phyloP scores from a whole-genome alignment of 345 rosid species.

The Citrus sp. region DNA sequence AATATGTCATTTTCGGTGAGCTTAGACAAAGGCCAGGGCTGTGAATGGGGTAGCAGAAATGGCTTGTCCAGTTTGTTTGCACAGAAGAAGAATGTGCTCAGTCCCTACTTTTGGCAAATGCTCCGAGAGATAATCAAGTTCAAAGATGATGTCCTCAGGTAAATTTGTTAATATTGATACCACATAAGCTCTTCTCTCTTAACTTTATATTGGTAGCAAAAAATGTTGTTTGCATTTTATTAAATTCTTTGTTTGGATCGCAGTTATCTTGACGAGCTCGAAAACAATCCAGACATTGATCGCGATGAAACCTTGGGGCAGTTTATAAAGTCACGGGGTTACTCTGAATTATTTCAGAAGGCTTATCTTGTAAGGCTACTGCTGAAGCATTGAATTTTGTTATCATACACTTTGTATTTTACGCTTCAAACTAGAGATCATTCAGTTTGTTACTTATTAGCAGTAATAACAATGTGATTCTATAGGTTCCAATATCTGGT shows the following conservation, averaged over 20 bases:
- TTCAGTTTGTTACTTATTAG: not conserved
- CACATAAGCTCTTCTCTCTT: too few species aligned
- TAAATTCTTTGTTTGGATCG: too few species aligned
- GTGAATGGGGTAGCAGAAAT: too few species aligned
- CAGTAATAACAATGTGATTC: not conserved
- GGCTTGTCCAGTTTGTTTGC: too few species aligned
- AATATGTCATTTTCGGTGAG: conserved; percentile 82
- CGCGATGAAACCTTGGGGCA: conserved; percentile 69
- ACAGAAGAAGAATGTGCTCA: too few species aligned
- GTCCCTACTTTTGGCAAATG: too few species aligned
- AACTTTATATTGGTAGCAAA: too few species aligned
- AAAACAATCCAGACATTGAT: conserved; percentile 41
- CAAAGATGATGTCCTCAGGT: too few species aligned
- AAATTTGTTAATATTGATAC: too few species aligned
- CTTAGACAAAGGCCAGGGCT: conserved; percentile 68
- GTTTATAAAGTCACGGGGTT: conserved; percentile 58
- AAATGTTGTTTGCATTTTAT: too few species aligned
- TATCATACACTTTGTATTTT: not conserved
- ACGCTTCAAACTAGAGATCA: not conserved
- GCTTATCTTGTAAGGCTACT: conserved; percentile 74
- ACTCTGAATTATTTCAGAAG: conserved; percentile 74
- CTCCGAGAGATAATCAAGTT: too few species aligned
- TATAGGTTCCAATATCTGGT: conserved; percentile 76
- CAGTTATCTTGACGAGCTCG: too few species aligned
- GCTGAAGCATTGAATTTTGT: not conserved